Evolutionary conservation across 23 red algal species (phyloP).

Genomic region (Gracilaria gracilis): DNA sequence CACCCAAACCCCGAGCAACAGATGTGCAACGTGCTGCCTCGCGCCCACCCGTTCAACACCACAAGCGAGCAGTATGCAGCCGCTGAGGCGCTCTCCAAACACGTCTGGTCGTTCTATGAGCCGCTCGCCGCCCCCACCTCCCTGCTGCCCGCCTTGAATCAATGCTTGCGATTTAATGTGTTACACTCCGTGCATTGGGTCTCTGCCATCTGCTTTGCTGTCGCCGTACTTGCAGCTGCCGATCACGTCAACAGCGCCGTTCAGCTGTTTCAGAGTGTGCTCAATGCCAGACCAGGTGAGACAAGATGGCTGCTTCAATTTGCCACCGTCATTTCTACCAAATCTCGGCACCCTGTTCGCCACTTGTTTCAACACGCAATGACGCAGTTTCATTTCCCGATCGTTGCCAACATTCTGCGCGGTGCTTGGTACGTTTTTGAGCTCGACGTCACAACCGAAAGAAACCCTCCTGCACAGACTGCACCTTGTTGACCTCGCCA

Average conservation of each 20-base stretch:
- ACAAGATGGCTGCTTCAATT: conserved; percentile 41
- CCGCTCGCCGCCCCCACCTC: neutral
- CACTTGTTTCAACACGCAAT: conserved; percentile 17
- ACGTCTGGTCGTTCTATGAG: conserved; percentile 32
- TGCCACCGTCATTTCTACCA: neutral
- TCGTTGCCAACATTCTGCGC: conserved; percentile 21
- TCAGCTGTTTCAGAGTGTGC: conserved; percentile 42
- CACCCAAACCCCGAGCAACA: neutral
- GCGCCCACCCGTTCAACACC: conserved; percentile 26
- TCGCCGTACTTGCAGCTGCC: neutral
- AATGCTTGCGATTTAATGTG: conserved; percentile 44
- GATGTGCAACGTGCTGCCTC: neutral
- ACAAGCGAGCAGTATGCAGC: conserved; percentile 7
- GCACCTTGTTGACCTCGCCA: conserved; percentile 5
- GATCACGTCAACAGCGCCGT: conserved; percentile 17
- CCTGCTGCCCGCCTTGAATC: neutral
- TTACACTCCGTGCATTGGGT: conserved; percentile 44
- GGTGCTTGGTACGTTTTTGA: conserved; percentile 68
- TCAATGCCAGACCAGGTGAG: conserved; percentile 9
- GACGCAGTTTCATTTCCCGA: neutral
- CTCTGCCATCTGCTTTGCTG: conserved; percentile 24
- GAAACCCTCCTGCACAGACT: conserved; percentile 13
- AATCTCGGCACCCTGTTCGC: neutral
- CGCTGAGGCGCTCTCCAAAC: conserved; percentile 46
- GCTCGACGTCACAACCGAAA: neutral